Evolutionary conservation across 1,284 basidiomycete species (phyloP), one percentile per base, ranked within the genome.

Genomic region (Tetrapyrgos nigripes): DNA sequence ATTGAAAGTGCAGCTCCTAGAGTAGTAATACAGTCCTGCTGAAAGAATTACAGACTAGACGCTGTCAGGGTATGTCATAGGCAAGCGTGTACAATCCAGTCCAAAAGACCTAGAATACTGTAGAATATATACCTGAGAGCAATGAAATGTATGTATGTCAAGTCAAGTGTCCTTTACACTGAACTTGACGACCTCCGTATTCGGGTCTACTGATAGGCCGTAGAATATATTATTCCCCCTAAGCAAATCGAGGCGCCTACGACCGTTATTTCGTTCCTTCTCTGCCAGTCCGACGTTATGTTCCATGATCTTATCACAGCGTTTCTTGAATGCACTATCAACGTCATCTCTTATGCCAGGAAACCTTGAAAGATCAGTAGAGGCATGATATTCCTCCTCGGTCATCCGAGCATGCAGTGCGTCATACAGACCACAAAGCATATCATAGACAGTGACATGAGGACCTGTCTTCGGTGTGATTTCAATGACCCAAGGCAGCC

Each of bases 261-360:
- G 29, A 4, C 56, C 56, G 17, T 44, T 50, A 8, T 29, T 23
- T n/a, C 51, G 5, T 27, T 53, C 50, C 4, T 37, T 14, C 17
- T 44, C 40, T 27, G 56, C 43, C 1, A 0, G 11, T 21, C 28
- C 45, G 17, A 53, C 28, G 11, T 35, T 58, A 11, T 27, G 56
- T 23, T 58, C 56, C 24, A 37, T 29, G 17, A 53, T 8, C n/a
- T 40, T 53, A 5, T 48, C 45, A 21, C 56, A 58, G 13, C 56
- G 50, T 14, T 28, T 26, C 23, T 23, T 11, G 35, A 53, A 58
- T 9, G 56, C 50, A 3, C 43, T 6, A 3, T 29, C 31, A 11
- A 58, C 46, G 8, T 5, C 50, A 21, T 24, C 13, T 21, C 23
- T 6, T 3, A 40, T n/a, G 21, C 46, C 43, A 14, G 37, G 37